A percentile compares a stretch with the other conserved stretches of the same genome.
Conservation (phyloP, 1,284 basidiomycete species). For the Caloboletus firmus region DNA sequence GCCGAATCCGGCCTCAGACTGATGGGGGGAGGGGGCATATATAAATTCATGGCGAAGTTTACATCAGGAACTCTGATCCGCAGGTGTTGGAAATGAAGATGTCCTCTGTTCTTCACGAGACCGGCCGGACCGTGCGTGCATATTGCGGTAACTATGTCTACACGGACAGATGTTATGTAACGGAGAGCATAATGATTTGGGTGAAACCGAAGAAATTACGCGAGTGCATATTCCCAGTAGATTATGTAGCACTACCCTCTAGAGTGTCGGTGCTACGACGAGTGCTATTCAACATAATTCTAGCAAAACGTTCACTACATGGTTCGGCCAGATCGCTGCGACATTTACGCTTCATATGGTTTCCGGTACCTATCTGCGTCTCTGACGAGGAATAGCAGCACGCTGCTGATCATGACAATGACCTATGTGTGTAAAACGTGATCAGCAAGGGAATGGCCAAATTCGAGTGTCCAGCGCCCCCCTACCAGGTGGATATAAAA, state of each 20-base stretch:
- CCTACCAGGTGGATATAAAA: conserved; percentile 29
- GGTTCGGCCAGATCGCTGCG: neutral
- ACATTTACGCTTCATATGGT: neutral
- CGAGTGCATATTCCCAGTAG: neutral
- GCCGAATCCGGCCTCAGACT: neutral
- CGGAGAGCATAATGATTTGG: conserved; percentile 2
- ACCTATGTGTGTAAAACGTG: conserved; percentile 2
- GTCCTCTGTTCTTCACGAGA: conserved; percentile 1
- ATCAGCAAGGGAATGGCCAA: neutral
- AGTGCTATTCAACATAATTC: neutral
- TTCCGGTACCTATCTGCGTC: conserved; percentile 20
- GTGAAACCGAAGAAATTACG: neutral
- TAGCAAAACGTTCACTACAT: neutral
- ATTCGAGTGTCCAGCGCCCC: neutral
- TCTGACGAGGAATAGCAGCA: conserved; percentile 23
- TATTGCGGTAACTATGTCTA: neutral
- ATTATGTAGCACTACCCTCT: no score
- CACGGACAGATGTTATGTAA: neutral
- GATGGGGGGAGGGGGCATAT: neutral
- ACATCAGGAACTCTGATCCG: neutral
- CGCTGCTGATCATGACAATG: conserved; percentile 11
- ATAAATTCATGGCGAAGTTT: neutral
- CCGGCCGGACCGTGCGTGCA: neutral
- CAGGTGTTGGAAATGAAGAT: conserved; percentile 1
- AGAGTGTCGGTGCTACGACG: no score